Conservation (phyloP, 2,329 filamentous ascomycete species). For the Colletotrichum noveboracense region DNA sequence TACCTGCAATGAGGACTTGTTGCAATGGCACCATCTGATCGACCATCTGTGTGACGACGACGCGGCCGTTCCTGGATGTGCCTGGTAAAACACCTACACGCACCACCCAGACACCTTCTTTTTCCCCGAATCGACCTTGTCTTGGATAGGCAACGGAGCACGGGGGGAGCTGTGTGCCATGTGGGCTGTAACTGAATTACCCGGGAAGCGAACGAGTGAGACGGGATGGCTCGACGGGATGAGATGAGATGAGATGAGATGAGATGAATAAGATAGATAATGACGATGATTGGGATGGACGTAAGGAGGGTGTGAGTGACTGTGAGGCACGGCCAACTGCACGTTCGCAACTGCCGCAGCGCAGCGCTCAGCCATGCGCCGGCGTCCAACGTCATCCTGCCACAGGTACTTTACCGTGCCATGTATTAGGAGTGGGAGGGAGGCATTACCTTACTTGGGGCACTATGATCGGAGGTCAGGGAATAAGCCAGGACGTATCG, state of each 20-base stretch:
- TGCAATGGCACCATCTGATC: slow-evolving; percentile 19
- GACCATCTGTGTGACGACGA: slow-evolving; percentile 17
- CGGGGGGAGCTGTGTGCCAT: background rate
- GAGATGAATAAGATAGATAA: background rate
- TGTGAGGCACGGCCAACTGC: background rate
- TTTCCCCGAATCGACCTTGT: background rate
- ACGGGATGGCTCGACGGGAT: background rate
- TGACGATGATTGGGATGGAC: background rate
- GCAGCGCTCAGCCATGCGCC: background rate
- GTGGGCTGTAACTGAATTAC: background rate
- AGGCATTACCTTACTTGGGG: background rate
- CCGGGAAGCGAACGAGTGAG: background rate
- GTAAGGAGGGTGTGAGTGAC: background rate
- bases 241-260: background rate
- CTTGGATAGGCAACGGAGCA: slow-evolving; percentile 12
- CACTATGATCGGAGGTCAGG: slow-evolving; percentile 7
- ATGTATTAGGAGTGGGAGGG: background rate
- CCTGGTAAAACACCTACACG: background rate
- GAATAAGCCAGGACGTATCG: slow-evolving; percentile 2
- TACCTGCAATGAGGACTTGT: background rate
- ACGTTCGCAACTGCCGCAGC: background rate
- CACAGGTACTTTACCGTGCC: background rate
- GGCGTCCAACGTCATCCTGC: slow-evolving; percentile 17
- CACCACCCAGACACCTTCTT: background rate
- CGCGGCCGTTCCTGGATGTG: slow-evolving; percentile 15